Conservation (phyloP, 345 rosid genomes). For the Eucalyptus viminalis region DNA sequence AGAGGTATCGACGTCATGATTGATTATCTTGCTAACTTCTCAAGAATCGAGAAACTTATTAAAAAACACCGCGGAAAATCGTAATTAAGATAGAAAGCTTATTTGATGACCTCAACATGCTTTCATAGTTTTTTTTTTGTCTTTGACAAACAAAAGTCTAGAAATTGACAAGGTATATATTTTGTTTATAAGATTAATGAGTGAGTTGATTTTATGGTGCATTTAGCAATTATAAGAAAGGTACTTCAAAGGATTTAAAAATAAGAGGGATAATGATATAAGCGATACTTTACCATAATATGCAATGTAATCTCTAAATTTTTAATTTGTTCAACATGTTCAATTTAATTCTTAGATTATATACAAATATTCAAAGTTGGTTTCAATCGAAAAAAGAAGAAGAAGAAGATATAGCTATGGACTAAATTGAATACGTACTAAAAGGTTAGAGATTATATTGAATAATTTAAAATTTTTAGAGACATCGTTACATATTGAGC, state of each 20-base stretch:
- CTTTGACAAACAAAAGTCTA: background rate
- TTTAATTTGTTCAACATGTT: background rate
- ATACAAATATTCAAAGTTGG: too few species aligned
- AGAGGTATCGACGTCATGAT: background rate
- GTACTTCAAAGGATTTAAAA: too few species aligned
- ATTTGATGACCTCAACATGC: background rate
- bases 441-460: accelerated
- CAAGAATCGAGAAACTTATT: background rate
- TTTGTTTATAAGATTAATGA: background rate
- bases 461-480: accelerated
- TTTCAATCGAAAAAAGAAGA: too few species aligned
- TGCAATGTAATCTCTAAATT: background rate
- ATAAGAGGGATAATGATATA: too few species aligned
- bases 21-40: background rate
- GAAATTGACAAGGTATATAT: background rate
- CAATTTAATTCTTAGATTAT: too few species aligned
- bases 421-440: background rate
- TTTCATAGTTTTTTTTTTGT: background rate
- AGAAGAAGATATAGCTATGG: too few species aligned
- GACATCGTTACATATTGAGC: accelerated
- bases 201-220: background rate
- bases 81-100: background rate
- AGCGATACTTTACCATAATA: background rate
- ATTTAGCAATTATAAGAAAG: background rate
- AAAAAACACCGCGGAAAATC: background rate